phyloP scores from a whole-genome alignment of 2,329 filamentous ascomycete species.

The Aureobasidium melanogenum region DNA sequence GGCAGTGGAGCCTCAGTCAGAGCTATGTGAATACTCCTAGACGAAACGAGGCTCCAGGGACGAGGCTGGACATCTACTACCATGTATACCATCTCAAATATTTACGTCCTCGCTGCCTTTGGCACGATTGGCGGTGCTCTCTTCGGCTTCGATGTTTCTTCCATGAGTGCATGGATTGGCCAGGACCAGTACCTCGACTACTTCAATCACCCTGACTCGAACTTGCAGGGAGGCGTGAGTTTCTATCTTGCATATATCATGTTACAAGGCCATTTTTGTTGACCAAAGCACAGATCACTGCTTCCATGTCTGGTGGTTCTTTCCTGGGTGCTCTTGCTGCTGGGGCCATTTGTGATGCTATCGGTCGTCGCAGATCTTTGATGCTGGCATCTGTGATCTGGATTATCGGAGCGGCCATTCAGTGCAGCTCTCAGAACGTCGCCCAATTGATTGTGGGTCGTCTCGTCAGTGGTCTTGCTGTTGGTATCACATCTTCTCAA shows the following conservation, averaged over 20 bases:
- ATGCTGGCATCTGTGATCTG: conserved; percentile 37
- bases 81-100: conserved; percentile 13
- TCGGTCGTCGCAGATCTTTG: conserved; percentile 37
- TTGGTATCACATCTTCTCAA: conserved; percentile 83
- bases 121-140: conserved; percentile 55
- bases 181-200: conserved; percentile 38
- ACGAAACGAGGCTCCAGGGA: not conserved
- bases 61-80: not conserved
- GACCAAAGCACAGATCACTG: conserved; percentile 28
- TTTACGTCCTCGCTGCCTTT: conserved; percentile 39
- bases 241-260: not conserved
- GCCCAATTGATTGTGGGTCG: conserved; percentile 53
- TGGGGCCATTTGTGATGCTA: conserved; percentile 37
- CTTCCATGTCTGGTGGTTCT: conserved; percentile 42
- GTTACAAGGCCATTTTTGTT: not conserved
- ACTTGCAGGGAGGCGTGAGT: conserved; percentile 27
- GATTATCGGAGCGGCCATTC: conserved; percentile 34
- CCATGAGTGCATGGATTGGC: conserved; percentile 44
- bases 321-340: conserved; percentile 38
- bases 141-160: conserved; percentile 57
- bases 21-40: not conserved
- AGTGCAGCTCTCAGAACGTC: conserved; percentile 29
- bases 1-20: not conserved
- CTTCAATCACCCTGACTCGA: conserved; percentile 25
- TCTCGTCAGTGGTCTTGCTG: conserved; percentile 74